phyloP scores from a whole-genome alignment of 2,329 filamentous ascomycete genomes.

The Nemania sp. region DNA sequence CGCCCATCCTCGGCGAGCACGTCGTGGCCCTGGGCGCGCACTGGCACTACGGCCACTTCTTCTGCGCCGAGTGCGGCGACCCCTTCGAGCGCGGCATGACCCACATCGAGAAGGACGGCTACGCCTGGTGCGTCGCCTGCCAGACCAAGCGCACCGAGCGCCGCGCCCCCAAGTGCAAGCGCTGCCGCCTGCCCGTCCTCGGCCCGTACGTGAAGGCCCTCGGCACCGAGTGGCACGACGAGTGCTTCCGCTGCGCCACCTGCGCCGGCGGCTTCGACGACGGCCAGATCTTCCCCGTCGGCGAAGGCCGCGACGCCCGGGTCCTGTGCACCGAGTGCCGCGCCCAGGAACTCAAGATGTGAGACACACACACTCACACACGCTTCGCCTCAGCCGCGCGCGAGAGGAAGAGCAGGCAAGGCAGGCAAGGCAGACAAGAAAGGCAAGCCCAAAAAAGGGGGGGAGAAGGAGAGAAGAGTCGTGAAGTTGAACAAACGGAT shows the following conservation, averaged over 20 bases:
- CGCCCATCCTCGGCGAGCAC: constrained; percentile 93
- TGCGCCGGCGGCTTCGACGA: constrained; percentile 65
- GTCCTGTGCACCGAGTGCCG: constrained; percentile 66
- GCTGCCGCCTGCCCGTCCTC: constrained; percentile 81
- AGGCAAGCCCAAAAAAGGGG: too few species aligned
- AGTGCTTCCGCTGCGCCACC: constrained; percentile 80
- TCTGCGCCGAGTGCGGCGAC: constrained; percentile 97
- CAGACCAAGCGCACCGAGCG: constrained; percentile 91
- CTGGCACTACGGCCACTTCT: constrained; percentile 98
- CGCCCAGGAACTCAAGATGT: constrained; percentile 61
- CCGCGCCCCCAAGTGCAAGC: constrained; percentile 83
- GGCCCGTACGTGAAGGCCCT: constrained; percentile 89
- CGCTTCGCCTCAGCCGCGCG: too few species aligned
- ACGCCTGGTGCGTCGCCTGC: constrained; percentile 93
- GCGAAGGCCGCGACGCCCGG: constrained; percentile 48
- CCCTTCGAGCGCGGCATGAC: constrained; percentile 76
- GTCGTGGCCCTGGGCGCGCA: constrained; percentile 91
- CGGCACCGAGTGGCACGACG: constrained; percentile 89
- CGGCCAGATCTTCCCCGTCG: constrained; percentile 66
- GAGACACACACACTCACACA: too few species aligned
- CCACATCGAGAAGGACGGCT: constrained; percentile 92
- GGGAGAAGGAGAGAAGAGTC: too few species aligned
- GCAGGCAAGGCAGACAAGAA: too few species aligned
- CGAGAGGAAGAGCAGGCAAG: too few species aligned
- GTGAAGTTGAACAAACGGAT: too few species aligned